Base-by-base conservation (phyloP, 257 asterid species). In the Primulina tabacum region DNA sequence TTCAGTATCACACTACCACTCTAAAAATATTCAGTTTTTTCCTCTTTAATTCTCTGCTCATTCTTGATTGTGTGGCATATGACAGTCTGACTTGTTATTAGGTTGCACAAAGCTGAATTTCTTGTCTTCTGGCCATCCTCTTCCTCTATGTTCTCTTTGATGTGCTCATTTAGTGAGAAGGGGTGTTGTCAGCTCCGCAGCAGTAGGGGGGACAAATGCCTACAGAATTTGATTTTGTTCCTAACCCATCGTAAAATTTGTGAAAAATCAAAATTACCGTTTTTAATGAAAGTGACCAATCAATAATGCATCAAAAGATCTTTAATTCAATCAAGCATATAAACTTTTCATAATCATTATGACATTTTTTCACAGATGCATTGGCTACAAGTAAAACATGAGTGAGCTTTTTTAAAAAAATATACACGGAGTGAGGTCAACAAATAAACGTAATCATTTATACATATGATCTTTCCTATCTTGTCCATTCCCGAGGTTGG, bases 81-180 rank as follows among this genome's bases (percentile, higher is more conserved):
- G 53, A 43, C n/a, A 43, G 53, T 43, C n/a, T 43, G n/a, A 11
- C 53, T 10, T 43, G 4, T n/a, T 7, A 43, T 11, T 43, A 43
- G 53, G n/a, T 12, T 43, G 53, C 53, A 43, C 53, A 43, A 70
- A 43, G 68, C 61, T 60, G 60, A 60, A 70, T 70, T 9, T n/a
- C 32, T 60, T 38, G 65, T 66, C 75, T 21, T 7, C 18, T 21
- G 21, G 38, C 37, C 30, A 62, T 34, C 50, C 21, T 7, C 16
- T 26, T 32, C 56, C 40, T 20, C 32, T 47, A 10, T 0, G 28
- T 28, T 47, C 21, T 29, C 62, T 28, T n/a, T 60, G 26, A 43
- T 50, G n/a, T 30, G 24, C 34, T 11, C 4, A 2, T 56, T 26
- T 43, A 32, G 6, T 32, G 34, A 32, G 34, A 32, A 32, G 34